phyloP scores from a whole-genome alignment of 305 asterid species.

The Coffea humblotiana region DNA sequence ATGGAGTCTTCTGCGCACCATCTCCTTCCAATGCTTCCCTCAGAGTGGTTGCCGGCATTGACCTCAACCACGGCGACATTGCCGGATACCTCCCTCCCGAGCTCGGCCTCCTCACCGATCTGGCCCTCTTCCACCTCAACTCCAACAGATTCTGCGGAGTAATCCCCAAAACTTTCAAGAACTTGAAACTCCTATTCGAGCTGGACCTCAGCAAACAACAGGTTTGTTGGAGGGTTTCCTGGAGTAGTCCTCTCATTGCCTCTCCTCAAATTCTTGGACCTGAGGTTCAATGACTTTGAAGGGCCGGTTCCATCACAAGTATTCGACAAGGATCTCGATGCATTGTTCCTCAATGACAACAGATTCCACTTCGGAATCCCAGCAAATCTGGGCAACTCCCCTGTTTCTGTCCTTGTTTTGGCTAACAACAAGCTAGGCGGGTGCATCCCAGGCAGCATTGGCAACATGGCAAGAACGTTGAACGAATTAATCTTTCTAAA shows the following conservation, averaged over 20 bases:
- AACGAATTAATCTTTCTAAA: slow-evolving; percentile 51
- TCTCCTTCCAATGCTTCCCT: slow-evolving; percentile 33
- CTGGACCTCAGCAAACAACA: slow-evolving; percentile 59
- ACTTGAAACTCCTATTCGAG: slow-evolving; percentile 42
- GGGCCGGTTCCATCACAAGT: slow-evolving; percentile 45
- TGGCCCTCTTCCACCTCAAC: slow-evolving; percentile 54
- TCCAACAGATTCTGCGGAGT: slow-evolving; percentile 59
- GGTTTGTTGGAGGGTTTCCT: slow-evolving; percentile 62
- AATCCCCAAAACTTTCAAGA: slow-evolving; percentile 39
- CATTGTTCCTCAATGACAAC: slow-evolving; percentile 53
- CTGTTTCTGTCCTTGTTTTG: slow-evolving; percentile 57
- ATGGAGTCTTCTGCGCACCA: slow-evolving; percentile 47
- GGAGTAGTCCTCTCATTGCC: slow-evolving; percentile 45
- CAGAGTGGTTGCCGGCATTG: slow-evolving; percentile 56
- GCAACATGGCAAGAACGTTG: slow-evolving; percentile 47
- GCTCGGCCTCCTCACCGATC: slow-evolving; percentile 50
- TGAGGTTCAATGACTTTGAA: slow-evolving; percentile 59
- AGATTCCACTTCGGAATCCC: slow-evolving; percentile 54
- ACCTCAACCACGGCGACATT: slow-evolving; percentile 59
- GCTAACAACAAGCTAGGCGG: slow-evolving; percentile 59
- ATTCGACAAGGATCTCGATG: slow-evolving; percentile 49
- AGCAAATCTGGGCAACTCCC: slow-evolving; percentile 51
- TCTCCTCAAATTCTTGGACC: slow-evolving; percentile 45
- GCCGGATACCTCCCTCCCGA: slow-evolving; percentile 54
- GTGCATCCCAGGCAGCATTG: slow-evolving; percentile 54